Base-by-base conservation (phyloP, 2,329 filamentous ascomycete species). In the Helotiales sp. region DNA sequence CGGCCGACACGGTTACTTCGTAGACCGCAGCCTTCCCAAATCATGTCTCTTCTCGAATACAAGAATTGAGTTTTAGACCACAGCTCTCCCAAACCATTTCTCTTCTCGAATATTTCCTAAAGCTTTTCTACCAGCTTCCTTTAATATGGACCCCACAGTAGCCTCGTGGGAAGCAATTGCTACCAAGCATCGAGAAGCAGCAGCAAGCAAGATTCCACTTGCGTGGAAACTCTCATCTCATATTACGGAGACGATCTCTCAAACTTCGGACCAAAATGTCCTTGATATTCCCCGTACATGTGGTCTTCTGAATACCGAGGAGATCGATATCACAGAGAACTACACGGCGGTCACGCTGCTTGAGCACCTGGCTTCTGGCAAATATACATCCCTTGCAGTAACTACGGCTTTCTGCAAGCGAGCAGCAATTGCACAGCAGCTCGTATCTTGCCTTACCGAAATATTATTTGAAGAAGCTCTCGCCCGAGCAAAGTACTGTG, bases 391-490 rank as follows among this genome's bases (percentile, higher is more conserved):
- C 7, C 22, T 66, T 24, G 50, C 52, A 3, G 64, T 66, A 8
- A 66, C 58, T 11, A 43, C 37, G 8, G 59, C 64, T 1, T 62
- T 62, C 49, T 66, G 50, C 28, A 66, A 66, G 43, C 52, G 64
- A 49, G 64, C 64, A 11, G 59, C 59, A 20, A 50, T 66, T 50
- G 49, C 64, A 10, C 59, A 63, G 50, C 59, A 66, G 37, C 40
- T 61, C 15, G 64, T 62, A 1, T 62, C 20, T 8, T 66, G 64
- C 26, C 52, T 66, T 5, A 66, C 64, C 1, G 64, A 66, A 22
- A 57, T 54, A 0, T 58, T 66, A 20, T 66, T 63, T 28, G 58
- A 66, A n/a, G 58, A 66, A 47, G 64, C 59, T n/a, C 40, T 58
- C 22, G 60, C 24, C 11, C 20, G 59, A 24, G 64, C 64, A 6